A percentile compares a stretch with the other conserved stretches of the same genome.
Evolutionary conservation across 768 basidiomycete species (phyloP).

Genomic region (Kondoa malvinella): DNA sequence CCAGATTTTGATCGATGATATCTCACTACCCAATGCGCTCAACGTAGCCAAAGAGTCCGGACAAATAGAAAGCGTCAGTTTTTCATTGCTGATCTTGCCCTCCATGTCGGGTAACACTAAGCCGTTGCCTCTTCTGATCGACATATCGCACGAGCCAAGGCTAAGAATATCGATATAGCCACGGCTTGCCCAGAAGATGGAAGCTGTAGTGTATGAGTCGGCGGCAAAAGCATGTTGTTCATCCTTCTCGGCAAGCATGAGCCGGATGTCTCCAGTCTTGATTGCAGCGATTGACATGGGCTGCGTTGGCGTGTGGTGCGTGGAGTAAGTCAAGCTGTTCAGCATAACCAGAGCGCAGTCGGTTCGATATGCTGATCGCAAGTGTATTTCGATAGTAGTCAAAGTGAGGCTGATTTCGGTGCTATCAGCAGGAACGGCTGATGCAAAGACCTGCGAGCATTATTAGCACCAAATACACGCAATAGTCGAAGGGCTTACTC

Average conservation of each 20-base stretch:
- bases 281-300: too few species aligned
- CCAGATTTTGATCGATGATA: background rate
- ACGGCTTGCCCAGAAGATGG: too few species aligned
- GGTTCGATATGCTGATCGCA: conserved; percentile 36
- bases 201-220: too few species aligned
- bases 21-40: background rate
- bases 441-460: conserved; percentile 69
- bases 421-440: conserved; percentile 75
- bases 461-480: background rate
- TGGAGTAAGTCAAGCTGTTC: background rate
- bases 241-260: too few species aligned
- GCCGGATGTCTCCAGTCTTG: too few species aligned
- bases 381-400: conserved; percentile 48
- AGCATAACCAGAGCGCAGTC: background rate
- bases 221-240: too few species aligned
- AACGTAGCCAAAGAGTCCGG: background rate
- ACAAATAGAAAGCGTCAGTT: background rate
- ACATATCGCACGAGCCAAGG: too few species aligned
- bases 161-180: too few species aligned
- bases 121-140: background rate
- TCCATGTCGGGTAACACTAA: background rate
- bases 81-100: background rate
- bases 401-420: conserved; percentile 54
- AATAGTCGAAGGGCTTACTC: background rate
- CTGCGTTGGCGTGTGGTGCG: background rate